Evolutionary conservation across 352 stramenopile genomes (phyloP).

Genomic region (Phytopythium aichiense): DNA sequence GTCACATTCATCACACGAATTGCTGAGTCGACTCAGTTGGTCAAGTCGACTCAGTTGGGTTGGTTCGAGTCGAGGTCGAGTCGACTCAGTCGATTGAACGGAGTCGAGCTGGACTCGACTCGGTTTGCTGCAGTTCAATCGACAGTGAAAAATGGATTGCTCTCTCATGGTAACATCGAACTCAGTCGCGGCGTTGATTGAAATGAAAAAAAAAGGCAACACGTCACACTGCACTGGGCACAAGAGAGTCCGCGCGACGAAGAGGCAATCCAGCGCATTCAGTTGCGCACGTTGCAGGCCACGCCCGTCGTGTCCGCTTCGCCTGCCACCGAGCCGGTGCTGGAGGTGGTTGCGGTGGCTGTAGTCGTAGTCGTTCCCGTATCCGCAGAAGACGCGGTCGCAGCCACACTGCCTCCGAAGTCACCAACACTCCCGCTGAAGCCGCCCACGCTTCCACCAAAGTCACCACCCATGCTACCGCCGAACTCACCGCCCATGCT

Average conservation of each 20-base stretch:
- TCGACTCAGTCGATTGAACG: no score
- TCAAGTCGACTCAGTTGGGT: no score
- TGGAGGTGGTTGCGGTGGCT: neutral
- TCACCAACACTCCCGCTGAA: neutral
- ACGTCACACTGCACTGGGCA: neutral
- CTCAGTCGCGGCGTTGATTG: neutral
- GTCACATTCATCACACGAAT: no score
- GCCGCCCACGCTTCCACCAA: no score
- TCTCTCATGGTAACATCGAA: neutral
- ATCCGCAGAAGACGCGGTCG: neutral
- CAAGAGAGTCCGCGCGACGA: neutral
- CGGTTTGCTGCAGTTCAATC: no score
- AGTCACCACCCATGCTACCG: no score
- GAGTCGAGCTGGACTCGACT: no score
- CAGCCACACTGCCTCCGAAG: conserved; percentile 7
- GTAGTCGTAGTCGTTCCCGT: neutral
- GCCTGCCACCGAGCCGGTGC: neutral
- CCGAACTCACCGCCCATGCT: no score
- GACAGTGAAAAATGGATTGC: no score
- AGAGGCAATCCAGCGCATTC: neutral
- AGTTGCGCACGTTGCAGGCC: neutral
- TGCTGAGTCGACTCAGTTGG: no score
- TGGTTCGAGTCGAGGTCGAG: no score
- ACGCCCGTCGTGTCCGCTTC: neutral
- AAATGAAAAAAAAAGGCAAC: neutral